Conservation (phyloP, 1,284 basidiomycete species). For the Rhodofomes roseus region DNA sequence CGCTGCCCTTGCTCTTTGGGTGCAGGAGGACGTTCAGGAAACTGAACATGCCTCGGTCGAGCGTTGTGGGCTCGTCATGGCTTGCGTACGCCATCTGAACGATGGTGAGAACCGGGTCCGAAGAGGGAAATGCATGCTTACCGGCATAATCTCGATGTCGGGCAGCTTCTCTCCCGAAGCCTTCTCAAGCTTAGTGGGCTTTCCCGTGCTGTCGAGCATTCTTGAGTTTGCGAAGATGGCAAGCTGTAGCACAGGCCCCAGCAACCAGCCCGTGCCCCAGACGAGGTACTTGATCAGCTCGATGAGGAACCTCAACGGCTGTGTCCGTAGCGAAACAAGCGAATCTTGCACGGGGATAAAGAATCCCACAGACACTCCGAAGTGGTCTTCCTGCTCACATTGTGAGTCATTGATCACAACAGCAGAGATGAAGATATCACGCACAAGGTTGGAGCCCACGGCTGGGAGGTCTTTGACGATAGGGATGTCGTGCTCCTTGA, state of each 20-base stretch:
- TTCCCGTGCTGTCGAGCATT: conserved; percentile 22
- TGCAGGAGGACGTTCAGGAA: conserved; percentile 28
- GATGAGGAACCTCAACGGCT: conserved; percentile 12
- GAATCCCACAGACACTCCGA: conserved; percentile 26
- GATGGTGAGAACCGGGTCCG: neutral
- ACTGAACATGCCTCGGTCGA: conserved; percentile 23
- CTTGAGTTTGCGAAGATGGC: conserved; percentile 24
- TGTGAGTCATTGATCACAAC: neutral
- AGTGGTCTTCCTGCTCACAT: conserved; percentile 28
- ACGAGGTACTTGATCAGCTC: conserved; percentile 29
- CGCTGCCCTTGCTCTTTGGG: conserved; percentile 30
- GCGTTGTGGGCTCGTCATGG: conserved; percentile 15
- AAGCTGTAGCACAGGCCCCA: conserved; percentile 25
- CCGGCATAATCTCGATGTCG: conserved; percentile 35
- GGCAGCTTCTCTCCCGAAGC: conserved; percentile 23
- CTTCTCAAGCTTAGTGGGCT: conserved; percentile 16
- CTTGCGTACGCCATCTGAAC: conserved; percentile 9
- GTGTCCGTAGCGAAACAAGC: conserved; percentile 11
- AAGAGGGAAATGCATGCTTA: conserved; percentile 8
- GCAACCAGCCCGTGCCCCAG: conserved; percentile 27
- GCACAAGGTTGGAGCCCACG: conserved; percentile 23
- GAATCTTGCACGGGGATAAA: conserved; percentile 27
- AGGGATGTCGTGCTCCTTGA: conserved; percentile 24
- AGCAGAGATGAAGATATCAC: neutral
- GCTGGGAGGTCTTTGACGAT: conserved; percentile 30